phyloP scores from a whole-genome alignment of 176 grass and related monocot species.

The Aegilops bicornis region DNA sequence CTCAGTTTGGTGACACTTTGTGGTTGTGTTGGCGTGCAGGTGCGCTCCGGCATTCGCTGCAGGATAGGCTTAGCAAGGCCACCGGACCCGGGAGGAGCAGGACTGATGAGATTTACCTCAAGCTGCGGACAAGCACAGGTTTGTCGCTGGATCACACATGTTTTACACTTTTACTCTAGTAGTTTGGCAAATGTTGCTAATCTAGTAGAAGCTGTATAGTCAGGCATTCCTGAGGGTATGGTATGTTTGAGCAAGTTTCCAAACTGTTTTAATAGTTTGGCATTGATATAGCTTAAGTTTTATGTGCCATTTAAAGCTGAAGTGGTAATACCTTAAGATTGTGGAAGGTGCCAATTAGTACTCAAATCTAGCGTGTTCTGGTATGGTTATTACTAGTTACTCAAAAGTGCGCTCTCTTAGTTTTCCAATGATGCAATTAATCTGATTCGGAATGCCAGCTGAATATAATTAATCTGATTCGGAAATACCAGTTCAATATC shows the following conservation, averaged over 20 bases:
- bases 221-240: not conserved
- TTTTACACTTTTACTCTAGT: not conserved
- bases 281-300: not conserved
- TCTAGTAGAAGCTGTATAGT: not conserved
- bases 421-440: not conserved
- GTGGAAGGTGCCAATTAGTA: not conserved
- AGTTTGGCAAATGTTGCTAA: conserved; percentile 24
- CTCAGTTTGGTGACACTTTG: conserved; percentile 32
- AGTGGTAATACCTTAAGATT: not conserved
- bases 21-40: conserved; percentile 37
- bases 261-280: not conserved
- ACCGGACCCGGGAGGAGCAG: conserved; percentile 60
- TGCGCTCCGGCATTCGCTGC: conserved; percentile 90
- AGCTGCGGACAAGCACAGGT: conserved; percentile 92
- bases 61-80: conserved; percentile 89
- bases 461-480: not conserved
- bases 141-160: not conserved
- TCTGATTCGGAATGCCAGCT: not conserved
- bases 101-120: conserved; percentile 76
- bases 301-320: not conserved
- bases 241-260: not conserved
- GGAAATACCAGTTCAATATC: not conserved
- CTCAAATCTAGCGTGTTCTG: not conserved
- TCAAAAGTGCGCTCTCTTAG: not conserved
- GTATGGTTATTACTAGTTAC: not conserved